Percentiles rank a stretch among this genome's conserved stretches.
phyloP scores from a whole-genome alignment of 2,329 filamentous ascomycete genomes.

The Penicillium glabrum region DNA sequence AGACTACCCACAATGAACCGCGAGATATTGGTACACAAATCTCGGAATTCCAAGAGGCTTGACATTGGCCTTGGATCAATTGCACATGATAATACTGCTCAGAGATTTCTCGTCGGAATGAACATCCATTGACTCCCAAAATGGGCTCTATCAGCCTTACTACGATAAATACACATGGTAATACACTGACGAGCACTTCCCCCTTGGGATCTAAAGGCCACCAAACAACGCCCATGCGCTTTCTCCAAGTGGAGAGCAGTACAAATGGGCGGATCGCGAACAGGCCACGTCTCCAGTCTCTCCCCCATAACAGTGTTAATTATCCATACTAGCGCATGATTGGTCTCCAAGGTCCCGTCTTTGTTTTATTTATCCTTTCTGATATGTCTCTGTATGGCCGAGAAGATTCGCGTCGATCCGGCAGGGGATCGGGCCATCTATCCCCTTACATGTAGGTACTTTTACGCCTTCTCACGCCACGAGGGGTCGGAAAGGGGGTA shows the following conservation, averaged over 20 bases:
- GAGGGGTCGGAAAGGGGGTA: constrained; percentile 14
- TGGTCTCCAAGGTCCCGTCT: background rate
- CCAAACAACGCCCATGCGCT: constrained; percentile 3
- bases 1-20: background rate
- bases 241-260: constrained; percentile 8
- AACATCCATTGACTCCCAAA: background rate
- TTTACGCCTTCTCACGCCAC: constrained; percentile 13
- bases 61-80: background rate
- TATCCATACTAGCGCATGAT: background rate
- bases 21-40: background rate
- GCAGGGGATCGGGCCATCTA: constrained; percentile 14
- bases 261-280: constrained; percentile 12
- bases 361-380: background rate
- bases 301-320: constrained; percentile 5
- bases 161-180: background rate
- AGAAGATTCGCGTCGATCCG: constrained; percentile 17
- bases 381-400: background rate
- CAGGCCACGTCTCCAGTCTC: constrained; percentile 26
- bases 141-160: background rate
- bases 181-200: background rate
- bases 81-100: background rate
- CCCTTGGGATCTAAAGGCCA: constrained; percentile 1
- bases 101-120: background rate
- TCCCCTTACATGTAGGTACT: constrained; percentile 18
- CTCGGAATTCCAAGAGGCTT: background rate